These are phyloP conservation scores for Saccharomycopsis javanensis DNA, from an alignment of 805 yeast genomes.

Conservation along the genomic window DNA sequence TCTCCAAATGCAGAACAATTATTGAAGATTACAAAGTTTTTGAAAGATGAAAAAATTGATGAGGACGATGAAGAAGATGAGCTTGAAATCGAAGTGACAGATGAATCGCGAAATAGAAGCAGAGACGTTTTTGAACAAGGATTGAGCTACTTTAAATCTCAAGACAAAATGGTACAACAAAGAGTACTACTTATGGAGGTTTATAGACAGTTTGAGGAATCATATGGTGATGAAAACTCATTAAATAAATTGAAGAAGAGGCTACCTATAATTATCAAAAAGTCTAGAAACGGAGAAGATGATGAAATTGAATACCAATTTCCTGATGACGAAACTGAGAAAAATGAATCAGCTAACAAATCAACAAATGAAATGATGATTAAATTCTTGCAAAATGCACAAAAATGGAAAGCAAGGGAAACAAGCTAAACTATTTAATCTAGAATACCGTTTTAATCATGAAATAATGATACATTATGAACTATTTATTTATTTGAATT, in stretches of 20 bases:
- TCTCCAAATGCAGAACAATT: constrained; percentile 49
- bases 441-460: no score
- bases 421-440: no score
- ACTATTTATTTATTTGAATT: not conserved
- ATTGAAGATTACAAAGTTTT: constrained; percentile 24
- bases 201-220: constrained; percentile 52
- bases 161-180: constrained; percentile 28
- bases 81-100: constrained; percentile 41
- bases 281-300: constrained; percentile 35
- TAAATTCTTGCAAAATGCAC: constrained; percentile 13
- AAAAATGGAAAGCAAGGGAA: constrained; percentile 12
- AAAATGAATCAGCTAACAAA: constrained; percentile 58
- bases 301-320: constrained; percentile 55
- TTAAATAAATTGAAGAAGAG: constrained; percentile 32
- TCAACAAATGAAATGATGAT: constrained; percentile 22
- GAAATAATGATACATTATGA: not conserved
- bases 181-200: constrained; percentile 50
- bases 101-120: constrained; percentile 40
- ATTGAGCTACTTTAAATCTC: constrained; percentile 32
- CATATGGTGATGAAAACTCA: constrained; percentile 43
- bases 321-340: constrained; percentile 57
- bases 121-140: constrained; percentile 52
- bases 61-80: constrained; percentile 37
- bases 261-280: constrained; percentile 45
- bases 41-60: constrained; percentile 17